Base-by-base conservation (phyloP, 2,329 filamentous ascomycete species). In the Trichoderma oligosporum region DNA sequence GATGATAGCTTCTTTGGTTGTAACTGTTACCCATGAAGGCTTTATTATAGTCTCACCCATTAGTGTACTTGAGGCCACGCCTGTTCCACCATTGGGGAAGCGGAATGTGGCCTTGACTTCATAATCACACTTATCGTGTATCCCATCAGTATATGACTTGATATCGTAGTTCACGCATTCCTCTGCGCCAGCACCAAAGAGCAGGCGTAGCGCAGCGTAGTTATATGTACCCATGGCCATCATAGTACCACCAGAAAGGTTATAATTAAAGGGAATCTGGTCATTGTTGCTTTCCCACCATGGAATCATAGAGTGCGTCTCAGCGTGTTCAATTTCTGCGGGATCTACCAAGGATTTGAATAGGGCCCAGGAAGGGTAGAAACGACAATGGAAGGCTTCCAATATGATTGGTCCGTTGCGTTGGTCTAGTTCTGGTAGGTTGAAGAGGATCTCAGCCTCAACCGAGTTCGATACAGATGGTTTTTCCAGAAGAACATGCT, bases 381-480 rank as follows among this genome's bases (percentile, higher is more conserved):
- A 82, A 24, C 73, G 69, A 58, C 73, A 72, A 62, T 82, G 80
- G 57, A 78, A 76, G 3, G 80, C 80, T 66, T 84, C 81, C 3
- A 83, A 71, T 2, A 81, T 66, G 1, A 82, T 71, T 0, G 76
- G 79, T 0, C 72, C 70, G 14, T 67, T 63, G 1, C 70, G 65
- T 0, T 64, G 48, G 4, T 60, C 59, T 42, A 76, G 62, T 12
- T 71, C 58, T 0, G 73, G 71, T 18, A 70, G 68, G 27, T 63
- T 67, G 64, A 82, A 81, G 14, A 82, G 71, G 0, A 62, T 60
- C 16, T 66, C 63, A 1, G 79, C 79, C 31, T 59, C 57, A 22
- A 36, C 18, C n/a, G 57, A 35, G 36, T 56, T 59, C 22, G 57
- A 51, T 8, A 45, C 45, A 27, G 33, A 56, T 3, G 57, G 57